Conservation (phyloP, 148 eudicot species). For the Arbutus unedo region DNA sequence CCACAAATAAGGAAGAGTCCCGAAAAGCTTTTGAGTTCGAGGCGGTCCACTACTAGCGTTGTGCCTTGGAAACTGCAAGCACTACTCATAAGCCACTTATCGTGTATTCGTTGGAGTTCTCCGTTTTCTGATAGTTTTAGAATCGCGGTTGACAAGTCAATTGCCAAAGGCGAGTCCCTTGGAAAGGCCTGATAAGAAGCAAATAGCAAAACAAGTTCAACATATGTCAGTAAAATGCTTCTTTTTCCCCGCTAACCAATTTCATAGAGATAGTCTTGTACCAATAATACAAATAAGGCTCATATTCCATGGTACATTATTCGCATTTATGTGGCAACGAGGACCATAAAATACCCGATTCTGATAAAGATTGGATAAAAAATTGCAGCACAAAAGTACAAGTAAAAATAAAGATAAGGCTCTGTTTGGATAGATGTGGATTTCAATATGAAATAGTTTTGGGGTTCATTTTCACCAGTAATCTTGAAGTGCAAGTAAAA, state of each 20-base stretch:
- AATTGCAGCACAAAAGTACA: not conserved
- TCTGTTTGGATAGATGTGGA: not conserved
- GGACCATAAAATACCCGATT: not conserved
- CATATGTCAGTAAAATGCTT: not conserved
- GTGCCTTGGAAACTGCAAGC: slow-evolving; percentile 65
- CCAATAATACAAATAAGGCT: not conserved
- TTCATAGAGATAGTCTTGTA: not conserved
- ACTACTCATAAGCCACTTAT: slow-evolving; percentile 67
- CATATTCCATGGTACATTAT: not conserved
- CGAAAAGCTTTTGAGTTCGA: slow-evolving; percentile 51
- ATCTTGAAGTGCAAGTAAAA: no score
- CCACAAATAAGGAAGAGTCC: slow-evolving; percentile 62
- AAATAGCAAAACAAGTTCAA: not conserved
- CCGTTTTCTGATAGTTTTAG: slow-evolving; percentile 67
- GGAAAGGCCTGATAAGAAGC: slow-evolving; percentile 56
- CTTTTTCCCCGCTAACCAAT: not conserved
- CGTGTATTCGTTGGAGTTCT: slow-evolving; percentile 70
- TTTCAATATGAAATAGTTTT: not conserved
- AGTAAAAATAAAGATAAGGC: not conserved
- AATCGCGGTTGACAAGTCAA: slow-evolving; percentile 69
- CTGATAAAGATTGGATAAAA: not conserved
- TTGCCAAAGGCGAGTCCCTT: slow-evolving; percentile 67
- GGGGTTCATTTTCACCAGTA: not conserved
- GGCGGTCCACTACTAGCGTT: slow-evolving; percentile 44
- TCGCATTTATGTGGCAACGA: not conserved